Conservation (phyloP, 768 basidiomycete genomes). For the Imleria badia region DNA sequence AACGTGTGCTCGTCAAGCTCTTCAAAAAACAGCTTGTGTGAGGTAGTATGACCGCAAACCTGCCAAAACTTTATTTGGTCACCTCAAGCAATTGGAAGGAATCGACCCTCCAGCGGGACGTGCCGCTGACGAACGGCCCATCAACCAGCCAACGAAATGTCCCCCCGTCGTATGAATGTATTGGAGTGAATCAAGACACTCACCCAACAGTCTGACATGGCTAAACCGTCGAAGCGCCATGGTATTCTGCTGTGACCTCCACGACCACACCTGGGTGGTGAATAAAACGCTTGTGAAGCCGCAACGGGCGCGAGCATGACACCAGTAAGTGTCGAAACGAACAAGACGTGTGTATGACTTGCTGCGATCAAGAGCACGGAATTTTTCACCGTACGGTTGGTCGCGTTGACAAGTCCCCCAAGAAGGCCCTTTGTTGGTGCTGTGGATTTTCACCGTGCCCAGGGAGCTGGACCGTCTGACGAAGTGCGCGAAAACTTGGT, state of each 20-base stretch:
- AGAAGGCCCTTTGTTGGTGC: slow-evolving; percentile 7
- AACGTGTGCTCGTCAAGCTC: slow-evolving; percentile 30
- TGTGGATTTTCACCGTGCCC: slow-evolving; percentile 3
- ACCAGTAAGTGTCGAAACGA: slow-evolving; percentile 25
- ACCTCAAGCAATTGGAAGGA: slow-evolving; percentile 9
- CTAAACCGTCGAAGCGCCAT: background rate
- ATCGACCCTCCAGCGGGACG: background rate
- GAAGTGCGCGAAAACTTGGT: background rate
- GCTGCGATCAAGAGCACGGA: slow-evolving; percentile 21
- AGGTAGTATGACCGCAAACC: slow-evolving; percentile 25
- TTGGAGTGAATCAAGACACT: slow-evolving; percentile 34
- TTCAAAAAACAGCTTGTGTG: slow-evolving; percentile 27
- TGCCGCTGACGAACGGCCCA: background rate
- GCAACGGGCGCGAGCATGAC: slow-evolving; percentile 14
- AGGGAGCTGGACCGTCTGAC: background rate
- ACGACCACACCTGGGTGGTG: slow-evolving; percentile 5
- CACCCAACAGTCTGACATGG: slow-evolving; percentile 22
- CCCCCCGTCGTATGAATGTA: slow-evolving; percentile 25
- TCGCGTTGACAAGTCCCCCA: slow-evolving; percentile 9
- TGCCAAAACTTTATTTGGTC: background rate
- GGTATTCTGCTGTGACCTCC: slow-evolving; percentile 5
- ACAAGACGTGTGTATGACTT: slow-evolving; percentile 19
- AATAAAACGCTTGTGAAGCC: slow-evolving; percentile 14
- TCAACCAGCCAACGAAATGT: slow-evolving; percentile 12
- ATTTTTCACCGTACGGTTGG: slow-evolving; percentile 29